These are phyloP conservation scores for Capronia epimyces DNA, from an alignment of 2,329 filamentous ascomycete species.

Conservation along the genomic window DNA sequence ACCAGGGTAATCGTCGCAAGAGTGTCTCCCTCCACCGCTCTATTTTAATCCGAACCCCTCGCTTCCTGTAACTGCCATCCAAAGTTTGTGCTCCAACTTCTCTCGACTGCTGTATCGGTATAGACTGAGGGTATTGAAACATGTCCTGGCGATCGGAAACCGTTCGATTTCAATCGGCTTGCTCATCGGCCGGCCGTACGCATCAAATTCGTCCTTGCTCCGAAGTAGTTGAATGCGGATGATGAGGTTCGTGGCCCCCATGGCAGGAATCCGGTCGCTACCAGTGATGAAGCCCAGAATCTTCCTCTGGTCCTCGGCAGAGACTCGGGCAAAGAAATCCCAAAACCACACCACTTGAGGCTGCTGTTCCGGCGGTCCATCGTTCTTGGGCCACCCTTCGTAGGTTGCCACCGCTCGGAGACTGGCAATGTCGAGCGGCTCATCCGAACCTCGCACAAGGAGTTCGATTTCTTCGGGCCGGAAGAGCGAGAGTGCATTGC, in stretches of 20 bases:
- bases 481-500: constrained; percentile 81
- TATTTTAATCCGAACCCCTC: constrained; percentile 88
- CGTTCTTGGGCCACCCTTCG: constrained; percentile 64
- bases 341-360: constrained; percentile 81
- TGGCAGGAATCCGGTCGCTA: constrained; percentile 83
- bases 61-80: constrained; percentile 82
- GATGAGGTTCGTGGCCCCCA: constrained; percentile 71
- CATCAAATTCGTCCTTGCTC: constrained; percentile 18
- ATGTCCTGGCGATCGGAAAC: constrained; percentile 82
- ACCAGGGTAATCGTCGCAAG: too few species aligned
- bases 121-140: constrained; percentile 78
- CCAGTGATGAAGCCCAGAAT: constrained; percentile 83
- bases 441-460: constrained; percentile 77
- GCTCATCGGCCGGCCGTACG: constrained; percentile 8
- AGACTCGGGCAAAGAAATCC: constrained; percentile 66
- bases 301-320: constrained; percentile 65
- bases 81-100: constrained; percentile 66
- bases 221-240: constrained; percentile 44
- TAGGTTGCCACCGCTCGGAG: constrained; percentile 73
- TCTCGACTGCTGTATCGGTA: constrained; percentile 64
- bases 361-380: constrained; percentile 49
- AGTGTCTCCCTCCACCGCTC: constrained; percentile 22
- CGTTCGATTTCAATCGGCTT: constrained; percentile 62
- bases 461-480: constrained; percentile 88
- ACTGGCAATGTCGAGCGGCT: constrained; percentile 70